Conservation (phyloP, 495 filamentous ascomycete species). For the Baudoinia panamericana region DNA sequence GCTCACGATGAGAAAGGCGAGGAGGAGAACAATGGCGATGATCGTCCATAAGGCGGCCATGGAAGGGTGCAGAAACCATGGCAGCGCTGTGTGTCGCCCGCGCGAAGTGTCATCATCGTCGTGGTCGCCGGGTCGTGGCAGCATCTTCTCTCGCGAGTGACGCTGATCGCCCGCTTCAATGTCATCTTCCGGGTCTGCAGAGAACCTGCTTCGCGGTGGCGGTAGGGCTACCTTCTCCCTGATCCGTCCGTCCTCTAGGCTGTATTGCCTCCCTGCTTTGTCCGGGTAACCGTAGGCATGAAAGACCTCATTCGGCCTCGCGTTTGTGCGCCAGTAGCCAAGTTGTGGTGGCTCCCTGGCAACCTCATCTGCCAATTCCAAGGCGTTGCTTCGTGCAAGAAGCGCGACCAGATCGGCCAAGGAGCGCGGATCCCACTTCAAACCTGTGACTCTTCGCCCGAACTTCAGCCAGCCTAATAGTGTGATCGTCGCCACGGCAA, state of each 20-base stretch:
- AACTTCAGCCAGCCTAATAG: constrained; percentile 36
- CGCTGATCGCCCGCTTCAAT: constrained; percentile 31
- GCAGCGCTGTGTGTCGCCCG: constrained; percentile 35
- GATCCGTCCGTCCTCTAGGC: constrained; percentile 36
- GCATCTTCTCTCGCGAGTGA: constrained; percentile 17
- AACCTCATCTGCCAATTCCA: constrained; percentile 19
- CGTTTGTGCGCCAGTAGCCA: constrained; percentile 67
- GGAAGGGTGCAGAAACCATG: constrained; percentile 59
- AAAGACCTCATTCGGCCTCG: constrained; percentile 43
- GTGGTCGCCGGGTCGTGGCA: constrained; percentile 13
- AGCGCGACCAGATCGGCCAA: constrained; percentile 65
- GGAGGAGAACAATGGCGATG: constrained; percentile 48
- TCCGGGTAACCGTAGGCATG: constrained; percentile 56
- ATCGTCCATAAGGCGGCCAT: constrained; percentile 51
- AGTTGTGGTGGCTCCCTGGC: constrained; percentile 40
- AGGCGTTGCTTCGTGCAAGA: constrained; percentile 67
- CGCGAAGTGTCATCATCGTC: constrained; percentile 17
- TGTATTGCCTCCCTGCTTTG: constrained; percentile 44
- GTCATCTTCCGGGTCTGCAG: constrained; percentile 28
- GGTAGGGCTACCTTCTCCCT: constrained; percentile 17
- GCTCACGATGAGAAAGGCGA: constrained; percentile 62
- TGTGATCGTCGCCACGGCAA: constrained; percentile 43
- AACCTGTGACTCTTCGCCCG: constrained; percentile 39
- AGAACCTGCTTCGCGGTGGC: constrained; percentile 6
- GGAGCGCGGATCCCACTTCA: constrained; percentile 75